Evolutionary conservation across 257 asterid genomes (phyloP).

Genomic region (Rubia yunnanensis): DNA sequence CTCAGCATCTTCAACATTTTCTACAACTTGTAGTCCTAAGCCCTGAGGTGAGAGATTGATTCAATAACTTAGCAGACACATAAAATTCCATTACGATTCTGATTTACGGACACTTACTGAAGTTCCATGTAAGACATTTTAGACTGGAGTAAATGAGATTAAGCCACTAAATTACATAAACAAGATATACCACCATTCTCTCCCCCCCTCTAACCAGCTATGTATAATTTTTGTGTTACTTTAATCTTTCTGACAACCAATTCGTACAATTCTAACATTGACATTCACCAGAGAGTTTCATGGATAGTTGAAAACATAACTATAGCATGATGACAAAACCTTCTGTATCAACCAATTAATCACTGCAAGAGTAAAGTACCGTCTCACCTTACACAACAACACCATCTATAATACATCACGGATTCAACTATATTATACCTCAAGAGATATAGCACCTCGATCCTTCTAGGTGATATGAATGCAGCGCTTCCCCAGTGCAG

Average conservation of each 20-base stretch:
- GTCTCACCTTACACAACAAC: neutral
- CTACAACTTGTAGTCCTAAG: slow-evolving; percentile 75
- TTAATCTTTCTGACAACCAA: neutral
- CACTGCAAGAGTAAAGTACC: slow-evolving; percentile 1
- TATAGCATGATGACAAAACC: neutral
- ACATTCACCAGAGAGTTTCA: neutral
- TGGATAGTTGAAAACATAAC: neutral
- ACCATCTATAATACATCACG: neutral
- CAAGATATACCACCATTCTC: neutral
- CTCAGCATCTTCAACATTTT: slow-evolving; percentile 63
- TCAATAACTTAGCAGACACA: neutral
- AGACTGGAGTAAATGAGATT: neutral
- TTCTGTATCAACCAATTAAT: neutral
- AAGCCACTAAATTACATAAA: neutral
- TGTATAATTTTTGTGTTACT: neutral
- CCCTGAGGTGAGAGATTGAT: slow-evolving; percentile 45
- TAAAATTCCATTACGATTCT: neutral
- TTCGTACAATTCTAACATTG: neutral
- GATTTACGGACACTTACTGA: neutral
- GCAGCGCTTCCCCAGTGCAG: slow-evolving; percentile 71
- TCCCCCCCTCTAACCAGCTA: neutral
- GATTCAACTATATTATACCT: slow-evolving; percentile 33
- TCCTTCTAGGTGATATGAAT: slow-evolving; percentile 94
- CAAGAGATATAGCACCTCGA: slow-evolving; percentile 91
- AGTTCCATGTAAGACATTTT: neutral